Evolutionary conservation across 371 early-diverging fungal genomes (phyloP).

Genomic region (Lichtheimia ornata): DNA sequence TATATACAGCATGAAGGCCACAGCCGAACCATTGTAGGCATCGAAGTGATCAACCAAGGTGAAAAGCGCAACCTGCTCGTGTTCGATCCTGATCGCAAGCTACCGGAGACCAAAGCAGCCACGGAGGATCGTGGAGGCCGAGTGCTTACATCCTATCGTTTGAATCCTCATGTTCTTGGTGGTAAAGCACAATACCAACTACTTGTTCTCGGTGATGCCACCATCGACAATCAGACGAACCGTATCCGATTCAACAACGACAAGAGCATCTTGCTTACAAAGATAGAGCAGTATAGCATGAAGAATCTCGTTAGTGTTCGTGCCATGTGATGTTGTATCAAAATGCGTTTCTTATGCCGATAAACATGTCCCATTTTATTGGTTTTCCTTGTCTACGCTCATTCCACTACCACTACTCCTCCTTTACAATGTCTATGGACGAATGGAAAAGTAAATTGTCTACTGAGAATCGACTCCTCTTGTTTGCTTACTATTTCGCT

Average conservation of each 20-base stretch:
- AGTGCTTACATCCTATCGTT: slow-evolving; percentile 18
- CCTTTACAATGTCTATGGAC: too few species aligned
- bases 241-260: slow-evolving; percentile 1
- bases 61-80: slow-evolving; percentile 52
- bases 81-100: slow-evolving; percentile 63
- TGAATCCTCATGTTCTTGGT: slow-evolving; percentile 35
- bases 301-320: slow-evolving; percentile 12
- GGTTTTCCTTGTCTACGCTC: too few species aligned
- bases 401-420: too few species aligned
- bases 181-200: slow-evolving; percentile 43
- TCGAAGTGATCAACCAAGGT: slow-evolving; percentile 45
- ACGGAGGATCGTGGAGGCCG: not conserved
- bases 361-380: too few species aligned
- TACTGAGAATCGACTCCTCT: too few species aligned
- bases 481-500: too few species aligned
- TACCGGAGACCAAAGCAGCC: slow-evolving; percentile 5
- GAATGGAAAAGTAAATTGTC: too few species aligned
- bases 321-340: not conserved
- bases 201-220: slow-evolving; percentile 28
- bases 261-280: slow-evolving; percentile 6
- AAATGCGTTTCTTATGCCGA: too few species aligned
- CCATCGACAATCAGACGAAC: not conserved
- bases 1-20: slow-evolving; percentile 79
- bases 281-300: slow-evolving; percentile 11
- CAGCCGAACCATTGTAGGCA: slow-evolving; percentile 68